These are phyloP conservation scores for Tylopilus balloui DNA, from an alignment of 768 basidiomycete genomes.

Conservation along the genomic window DNA sequence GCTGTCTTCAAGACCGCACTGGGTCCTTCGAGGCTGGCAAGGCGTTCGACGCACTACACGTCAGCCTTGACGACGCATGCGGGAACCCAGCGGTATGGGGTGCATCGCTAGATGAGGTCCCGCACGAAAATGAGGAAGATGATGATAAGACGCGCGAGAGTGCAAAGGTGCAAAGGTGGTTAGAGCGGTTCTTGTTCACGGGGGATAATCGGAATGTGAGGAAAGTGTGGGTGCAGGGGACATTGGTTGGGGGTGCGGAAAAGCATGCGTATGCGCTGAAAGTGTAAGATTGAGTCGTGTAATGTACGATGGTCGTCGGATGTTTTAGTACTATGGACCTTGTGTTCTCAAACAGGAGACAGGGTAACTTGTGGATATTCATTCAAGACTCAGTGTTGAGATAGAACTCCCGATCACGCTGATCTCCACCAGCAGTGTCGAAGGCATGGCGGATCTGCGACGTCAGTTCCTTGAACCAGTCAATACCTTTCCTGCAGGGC, in stretches of 20 bases:
- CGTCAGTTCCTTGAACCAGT: background rate
- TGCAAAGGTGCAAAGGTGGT: conserved; percentile 41
- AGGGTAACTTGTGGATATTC: background rate
- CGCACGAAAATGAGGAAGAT: background rate
- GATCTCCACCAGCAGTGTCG: background rate
- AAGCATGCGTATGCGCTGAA: no score
- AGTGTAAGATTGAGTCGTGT: background rate
- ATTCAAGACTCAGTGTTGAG: background rate
- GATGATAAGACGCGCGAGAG: background rate
- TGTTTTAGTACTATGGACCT: no score
- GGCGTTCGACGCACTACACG: conserved; percentile 82
- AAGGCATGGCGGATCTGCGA: background rate
- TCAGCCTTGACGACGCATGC: conserved; percentile 47
- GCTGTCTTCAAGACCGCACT: conserved; percentile 55
- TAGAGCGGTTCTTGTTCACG: conserved; percentile 82
- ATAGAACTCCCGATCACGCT: background rate
- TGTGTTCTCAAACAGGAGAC: background rate
- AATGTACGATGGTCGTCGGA: background rate
- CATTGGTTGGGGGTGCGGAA: conserved; percentile 57
- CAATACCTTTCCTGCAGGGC: background rate
- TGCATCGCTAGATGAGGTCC: conserved; percentile 15
- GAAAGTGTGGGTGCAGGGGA: conserved; percentile 78
- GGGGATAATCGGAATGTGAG: conserved; percentile 83
- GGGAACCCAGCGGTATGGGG: conserved; percentile 58
- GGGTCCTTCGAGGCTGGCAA: conserved; percentile 78